Evolutionary conservation across 2,329 filamentous ascomycete genomes (phyloP).

Genomic region (Epichloe sibirici): DNA sequence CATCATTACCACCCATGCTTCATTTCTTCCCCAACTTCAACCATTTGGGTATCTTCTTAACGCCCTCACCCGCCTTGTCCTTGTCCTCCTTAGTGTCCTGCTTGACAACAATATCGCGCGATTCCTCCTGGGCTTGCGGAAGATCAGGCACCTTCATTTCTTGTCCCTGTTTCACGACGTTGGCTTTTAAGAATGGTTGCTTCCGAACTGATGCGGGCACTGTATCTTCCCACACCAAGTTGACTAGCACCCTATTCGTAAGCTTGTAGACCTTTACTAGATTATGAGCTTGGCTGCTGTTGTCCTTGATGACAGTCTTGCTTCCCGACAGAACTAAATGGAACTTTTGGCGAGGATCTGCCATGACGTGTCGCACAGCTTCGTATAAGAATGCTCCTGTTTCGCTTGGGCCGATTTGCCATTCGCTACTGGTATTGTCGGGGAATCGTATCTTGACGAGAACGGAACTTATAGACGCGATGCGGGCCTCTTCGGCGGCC

Average conservation of each 20-base stretch:
- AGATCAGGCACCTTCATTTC: constrained; percentile 54
- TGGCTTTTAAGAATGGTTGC: constrained; percentile 44
- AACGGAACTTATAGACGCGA: constrained; percentile 55
- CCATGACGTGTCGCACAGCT: constrained; percentile 62
- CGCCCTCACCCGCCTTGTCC: constrained; percentile 25
- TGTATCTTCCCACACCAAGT: constrained; percentile 58
- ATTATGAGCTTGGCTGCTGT: constrained; percentile 32
- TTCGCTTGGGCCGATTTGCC: constrained; percentile 54
- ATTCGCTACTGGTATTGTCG: constrained; percentile 67
- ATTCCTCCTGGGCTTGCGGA: constrained; percentile 28
- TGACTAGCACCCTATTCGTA: constrained; percentile 58
- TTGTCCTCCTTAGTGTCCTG: constrained; percentile 21
- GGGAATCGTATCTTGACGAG: constrained; percentile 77
- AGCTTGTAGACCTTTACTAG: constrained; percentile 67
- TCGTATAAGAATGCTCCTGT: constrained; percentile 62
- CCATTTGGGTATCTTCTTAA: constrained; percentile 54
- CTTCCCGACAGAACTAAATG: constrained; percentile 52
- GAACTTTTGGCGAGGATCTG: constrained; percentile 53
- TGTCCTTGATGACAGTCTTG: constrained; percentile 36
- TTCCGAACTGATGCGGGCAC: constrained; percentile 45
- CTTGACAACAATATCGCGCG: constrained; percentile 14
- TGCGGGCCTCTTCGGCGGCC: constrained; percentile 49
- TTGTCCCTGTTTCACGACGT: constrained; percentile 49
- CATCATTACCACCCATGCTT: neutral
- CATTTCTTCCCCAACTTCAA: constrained; percentile 64